Evolutionary conservation across 176 grass and related monocot genomes (phyloP), one percentile per base, ranked within the genome.

Genomic region (Triticum turgidum): DNA sequence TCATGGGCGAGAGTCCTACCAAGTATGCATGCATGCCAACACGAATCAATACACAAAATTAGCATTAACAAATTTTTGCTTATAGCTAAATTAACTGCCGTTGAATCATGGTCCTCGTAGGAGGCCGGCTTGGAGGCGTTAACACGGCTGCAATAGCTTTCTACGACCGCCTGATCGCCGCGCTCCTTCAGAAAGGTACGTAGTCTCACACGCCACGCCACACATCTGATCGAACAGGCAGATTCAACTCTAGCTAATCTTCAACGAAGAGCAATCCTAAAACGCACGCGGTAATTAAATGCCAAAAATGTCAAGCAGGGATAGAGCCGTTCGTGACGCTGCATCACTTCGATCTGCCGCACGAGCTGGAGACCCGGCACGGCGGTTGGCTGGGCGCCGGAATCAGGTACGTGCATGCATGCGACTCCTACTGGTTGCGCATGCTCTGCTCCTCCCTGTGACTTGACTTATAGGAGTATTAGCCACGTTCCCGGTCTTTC

Each of bases 291-390:
- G 4, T 18, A 44, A 44, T 44, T 41, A 14, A 49, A 5, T 51
- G 56, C 18, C 15, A 32, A 76, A 27, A 32, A 51, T 76, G 73
- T 76, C 13, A 59, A 59, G 13, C 81, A 96, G 94, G 94, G n/a
- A 96, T 96, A 73, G 68, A 89, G 20, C 94, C 94, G 18, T 96
- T 96, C 61, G 91, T 93, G 33, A 96, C 94, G 12, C 83, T 93
- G 25, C 21, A 90, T 18, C 94, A 93, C 76, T 96, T 91, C 33
- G 94, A 96, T 44, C 4, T 91, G 63, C 94, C 94, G 13, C 78
- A 91, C 38, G 91, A 96, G 35, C 41, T 96, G 65, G 89, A 93
- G 33, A 77, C 62, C 66, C 81, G 79, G 0, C 78, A 90, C 66
- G 77, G 61, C 8, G 37, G 89, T 37, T 95, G 94, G 94, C 29